phyloP scores from a whole-genome alignment of 2,329 filamentous ascomycete genomes.

The Calonectria pteridis region DNA sequence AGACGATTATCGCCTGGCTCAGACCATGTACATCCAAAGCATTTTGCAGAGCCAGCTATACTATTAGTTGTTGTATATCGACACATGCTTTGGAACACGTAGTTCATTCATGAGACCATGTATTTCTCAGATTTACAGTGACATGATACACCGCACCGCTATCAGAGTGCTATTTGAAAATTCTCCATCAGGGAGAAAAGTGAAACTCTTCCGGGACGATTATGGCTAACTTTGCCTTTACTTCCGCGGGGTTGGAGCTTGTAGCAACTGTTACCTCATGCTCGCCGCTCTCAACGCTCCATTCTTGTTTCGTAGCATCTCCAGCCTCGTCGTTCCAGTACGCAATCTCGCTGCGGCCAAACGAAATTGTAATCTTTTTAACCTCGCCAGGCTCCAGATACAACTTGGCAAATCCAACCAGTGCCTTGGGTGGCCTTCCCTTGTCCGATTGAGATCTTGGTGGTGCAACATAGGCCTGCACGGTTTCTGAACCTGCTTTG shows the following conservation, averaged over 20 bases:
- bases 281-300: not conserved
- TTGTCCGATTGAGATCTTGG: not conserved
- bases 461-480: conserved; percentile 14
- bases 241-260: not conserved
- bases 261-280: not conserved
- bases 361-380: not conserved
- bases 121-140: not conserved
- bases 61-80: not conserved
- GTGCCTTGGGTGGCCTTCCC: not conserved
- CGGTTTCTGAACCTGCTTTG: not conserved
- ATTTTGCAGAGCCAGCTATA: conserved; percentile 7
- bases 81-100: not conserved
- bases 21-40: conserved; percentile 2
- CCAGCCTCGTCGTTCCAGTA: conserved; percentile 13
- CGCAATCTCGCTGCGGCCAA: not conserved
- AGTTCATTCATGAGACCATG: not conserved
- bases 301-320: not conserved
- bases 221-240: not conserved
- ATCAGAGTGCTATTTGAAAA: not conserved
- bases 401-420: conserved; percentile 7
- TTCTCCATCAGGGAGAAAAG: not conserved
- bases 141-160: not conserved
- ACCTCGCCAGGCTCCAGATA: not conserved
- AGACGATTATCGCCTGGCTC: conserved; percentile 5
- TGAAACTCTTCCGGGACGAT: not conserved